A percentile compares a stretch with the other conserved stretches of the same genome.
These are phyloP conservation scores for Populus nigra DNA, from an alignment of 345 rosid species.

Conservation along the genomic window DNA sequence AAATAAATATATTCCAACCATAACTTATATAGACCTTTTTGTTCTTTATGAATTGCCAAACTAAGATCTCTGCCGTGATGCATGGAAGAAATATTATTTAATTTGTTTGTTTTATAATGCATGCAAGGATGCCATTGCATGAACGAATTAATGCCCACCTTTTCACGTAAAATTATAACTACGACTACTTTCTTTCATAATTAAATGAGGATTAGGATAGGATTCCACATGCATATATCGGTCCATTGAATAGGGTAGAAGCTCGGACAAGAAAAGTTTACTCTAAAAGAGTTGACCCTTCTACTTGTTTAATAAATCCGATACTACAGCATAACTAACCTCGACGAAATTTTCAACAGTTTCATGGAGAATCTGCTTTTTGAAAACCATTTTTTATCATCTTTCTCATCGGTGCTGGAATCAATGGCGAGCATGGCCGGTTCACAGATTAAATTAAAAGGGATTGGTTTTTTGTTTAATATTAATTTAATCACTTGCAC, in stretches of 20 bases:
- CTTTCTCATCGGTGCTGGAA: too few species aligned
- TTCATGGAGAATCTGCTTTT: not conserved
- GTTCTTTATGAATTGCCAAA: not conserved
- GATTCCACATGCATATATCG: not conserved
- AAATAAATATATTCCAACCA: slow-evolving; percentile 18
- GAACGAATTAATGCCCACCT: not conserved
- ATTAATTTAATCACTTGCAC: too few species aligned
- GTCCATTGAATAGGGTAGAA: not conserved
- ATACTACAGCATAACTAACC: slow-evolving; percentile 22
- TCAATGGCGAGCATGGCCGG: too few species aligned
- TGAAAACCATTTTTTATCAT: too few species aligned
- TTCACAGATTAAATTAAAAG: too few species aligned
- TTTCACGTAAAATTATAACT: not conserved
- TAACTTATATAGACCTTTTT: not conserved
- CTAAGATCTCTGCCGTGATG: not conserved
- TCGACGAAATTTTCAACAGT: slow-evolving; percentile 9
- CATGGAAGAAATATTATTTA: not conserved
- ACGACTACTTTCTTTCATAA: not conserved
- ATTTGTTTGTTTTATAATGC: not conserved
- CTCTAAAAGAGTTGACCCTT: slow-evolving; percentile 25
- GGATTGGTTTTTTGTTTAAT: too few species aligned
- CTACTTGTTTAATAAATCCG: not conserved
- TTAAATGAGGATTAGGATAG: not conserved
- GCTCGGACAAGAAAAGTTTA: slow-evolving; percentile 8
- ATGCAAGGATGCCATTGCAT: slow-evolving; percentile 3